Base-by-base conservation (phyloP, 1,284 basidiomycete genomes). In the Heterobasidion occidentale region DNA sequence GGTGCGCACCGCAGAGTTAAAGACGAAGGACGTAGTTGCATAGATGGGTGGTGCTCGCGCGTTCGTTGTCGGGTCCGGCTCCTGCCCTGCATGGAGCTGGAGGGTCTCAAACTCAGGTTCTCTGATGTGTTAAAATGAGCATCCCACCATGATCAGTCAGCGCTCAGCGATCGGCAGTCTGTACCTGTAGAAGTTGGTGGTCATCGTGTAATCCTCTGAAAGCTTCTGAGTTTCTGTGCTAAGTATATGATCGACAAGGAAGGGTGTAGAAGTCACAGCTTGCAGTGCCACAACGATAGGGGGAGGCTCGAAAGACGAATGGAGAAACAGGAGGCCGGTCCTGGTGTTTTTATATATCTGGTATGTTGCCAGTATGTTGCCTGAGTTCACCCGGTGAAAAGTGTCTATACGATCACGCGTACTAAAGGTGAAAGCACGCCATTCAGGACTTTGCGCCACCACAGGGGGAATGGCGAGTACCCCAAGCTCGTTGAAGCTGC, bases 11-110 rank as follows among this genome's bases (percentile, higher is more conserved):
- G 79, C 79, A n/a, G 87, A 84, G 67, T 92, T 86, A 77, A 94
- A 93, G 33, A 87, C 85, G 64, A 85, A 93, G 59, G 86, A 88
- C 0, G 86, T 86, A 1, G 84, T 77, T 1, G 86, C 81, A 59
- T 92, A 92, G 71, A 94, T 92, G 2, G 92, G 92, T 0, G 86
- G 84, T 11, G 92, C 92, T 12, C 91, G 83, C 1, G 92, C 83
- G 60, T 89, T 85, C 20, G 88, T 90, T 38, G 83, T 71, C 0
- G 84, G 73, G 71, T 92, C 90, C 7, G 82, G 79, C 12, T 72
- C 70, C 64, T 93, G 89, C 9, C 92, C 92, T 45, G 86, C 92
- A 65, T 94, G 92, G 38, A 94, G 76, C 72, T 92, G 88, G 55
- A 92, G 73, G 9, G 90, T 92, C 66, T 92, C 90, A 64, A 90